phyloP scores from a whole-genome alignment of 2,329 filamentous ascomycete genomes.

The Fusarium verrucosum region DNA sequence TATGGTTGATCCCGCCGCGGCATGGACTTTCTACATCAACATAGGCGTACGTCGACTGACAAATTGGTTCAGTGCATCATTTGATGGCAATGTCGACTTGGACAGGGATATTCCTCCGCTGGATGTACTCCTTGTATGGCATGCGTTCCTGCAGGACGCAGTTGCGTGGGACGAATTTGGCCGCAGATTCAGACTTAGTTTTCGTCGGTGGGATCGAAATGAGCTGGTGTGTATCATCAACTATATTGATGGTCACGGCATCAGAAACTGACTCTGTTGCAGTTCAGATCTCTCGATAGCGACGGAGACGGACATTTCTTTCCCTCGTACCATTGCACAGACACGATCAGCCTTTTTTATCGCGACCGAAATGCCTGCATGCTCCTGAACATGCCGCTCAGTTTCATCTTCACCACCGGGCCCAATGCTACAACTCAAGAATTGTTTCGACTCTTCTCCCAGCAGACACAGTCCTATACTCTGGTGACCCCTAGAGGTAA shows the following conservation, averaged over 20 bases:
- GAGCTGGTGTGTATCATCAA: conserved; percentile 8
- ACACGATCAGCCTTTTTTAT: conserved; percentile 6
- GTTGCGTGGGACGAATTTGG: conserved; percentile 1
- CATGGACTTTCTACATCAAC: conserved; percentile 37
- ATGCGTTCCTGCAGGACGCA: conserved; percentile 18
- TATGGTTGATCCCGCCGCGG: neutral
- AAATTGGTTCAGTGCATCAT: conserved; percentile 19
- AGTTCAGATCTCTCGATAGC: conserved; percentile 10
- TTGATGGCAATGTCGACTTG: neutral
- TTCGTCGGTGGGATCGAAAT: conserved; percentile 17
- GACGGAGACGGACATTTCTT: conserved; percentile 3
- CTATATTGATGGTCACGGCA: neutral
- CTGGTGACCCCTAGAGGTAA: neutral
- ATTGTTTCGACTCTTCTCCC: neutral
- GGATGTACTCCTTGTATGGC: conserved; percentile 29
- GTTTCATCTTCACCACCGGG: conserved; percentile 1
- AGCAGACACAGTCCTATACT: neutral
- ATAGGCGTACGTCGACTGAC: conserved; percentile 12
- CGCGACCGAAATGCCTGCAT: neutral
- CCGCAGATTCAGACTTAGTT: neutral
- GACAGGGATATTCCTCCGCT: conserved; percentile 12
- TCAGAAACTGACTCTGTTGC: neutral
- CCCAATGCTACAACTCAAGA: neutral
- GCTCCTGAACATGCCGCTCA: conserved; percentile 9
- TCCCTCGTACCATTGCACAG: neutral